These are phyloP conservation scores for Vitis hybrid DNA, from an alignment of 177 flowering plant genomes.

Conservation along the genomic window DNA sequence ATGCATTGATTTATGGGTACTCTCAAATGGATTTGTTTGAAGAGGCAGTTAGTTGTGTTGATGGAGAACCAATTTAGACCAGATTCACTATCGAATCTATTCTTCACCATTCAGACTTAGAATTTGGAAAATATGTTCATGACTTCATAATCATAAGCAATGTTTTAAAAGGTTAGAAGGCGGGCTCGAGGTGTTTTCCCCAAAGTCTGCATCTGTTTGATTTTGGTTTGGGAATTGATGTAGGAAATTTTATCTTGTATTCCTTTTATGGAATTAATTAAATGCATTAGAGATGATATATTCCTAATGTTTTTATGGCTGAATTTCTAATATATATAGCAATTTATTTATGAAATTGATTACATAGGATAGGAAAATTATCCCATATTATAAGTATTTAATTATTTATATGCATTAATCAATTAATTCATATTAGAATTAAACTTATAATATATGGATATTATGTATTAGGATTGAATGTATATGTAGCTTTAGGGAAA, in stretches of 20 bases:
- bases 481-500: conserved; percentile 50
- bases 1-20: conserved; percentile 44
- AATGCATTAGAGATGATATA: too few species aligned
- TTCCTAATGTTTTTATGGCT: too few species aligned
- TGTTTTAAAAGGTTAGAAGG: too few species aligned
- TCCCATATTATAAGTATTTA: too few species aligned
- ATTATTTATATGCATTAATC: too few species aligned
- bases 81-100: conserved; percentile 27
- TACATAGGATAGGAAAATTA: too few species aligned
- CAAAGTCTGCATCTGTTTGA: too few species aligned
- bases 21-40: conserved; percentile 28
- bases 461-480: conserved; percentile 54
- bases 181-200: too few species aligned
- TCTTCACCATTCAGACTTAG: conserved; percentile 38
- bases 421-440: conserved; percentile 20
- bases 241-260: too few species aligned
- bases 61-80: conserved; percentile 39
- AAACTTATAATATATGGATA: conserved; percentile 45
- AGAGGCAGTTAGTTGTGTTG: conserved; percentile 42
- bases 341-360: too few species aligned
- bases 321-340: not conserved
- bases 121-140: conserved; percentile 35
- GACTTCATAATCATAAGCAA: conserved; percentile 13
- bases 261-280: too few species aligned
- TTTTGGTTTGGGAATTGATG: too few species aligned